Evolutionary conservation across 192 early-diverging fungal genomes (phyloP).

Genomic region (Linnemannia elongata): DNA sequence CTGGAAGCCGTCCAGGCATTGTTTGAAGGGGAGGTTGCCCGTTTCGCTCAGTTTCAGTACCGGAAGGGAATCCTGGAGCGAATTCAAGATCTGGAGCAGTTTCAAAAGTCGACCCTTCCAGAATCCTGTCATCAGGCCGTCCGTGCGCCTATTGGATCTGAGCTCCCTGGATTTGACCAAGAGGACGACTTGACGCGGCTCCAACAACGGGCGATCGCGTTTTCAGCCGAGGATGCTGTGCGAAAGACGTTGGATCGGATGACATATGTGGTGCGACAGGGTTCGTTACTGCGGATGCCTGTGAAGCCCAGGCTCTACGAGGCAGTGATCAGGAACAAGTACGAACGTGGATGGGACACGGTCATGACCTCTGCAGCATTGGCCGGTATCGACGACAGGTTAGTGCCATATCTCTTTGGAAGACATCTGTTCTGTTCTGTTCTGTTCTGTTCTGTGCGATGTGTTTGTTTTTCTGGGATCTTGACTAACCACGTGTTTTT

Average conservation of each 20-base stretch:
- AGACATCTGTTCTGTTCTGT: no score
- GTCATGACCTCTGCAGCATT: conserved; percentile 40
- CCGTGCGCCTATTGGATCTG: conserved; percentile 1
- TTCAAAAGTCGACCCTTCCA: conserved; percentile 13
- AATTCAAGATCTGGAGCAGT: conserved; percentile 9
- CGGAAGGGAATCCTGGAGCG: conserved; percentile 15
- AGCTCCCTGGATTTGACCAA: conserved; percentile 10
- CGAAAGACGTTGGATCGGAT: conserved; percentile 24
- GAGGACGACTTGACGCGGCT: conserved; percentile 28
- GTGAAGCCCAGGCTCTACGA: not conserved
- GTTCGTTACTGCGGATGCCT: conserved; percentile 26
- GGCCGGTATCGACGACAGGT: conserved; percentile 47
- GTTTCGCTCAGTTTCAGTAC: conserved; percentile 32
- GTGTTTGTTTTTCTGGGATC: not conserved
- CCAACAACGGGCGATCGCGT: conserved; percentile 21
- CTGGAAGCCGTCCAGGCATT: conserved; percentile 20
- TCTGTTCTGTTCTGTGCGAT: not conserved
- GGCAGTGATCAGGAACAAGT: not conserved
- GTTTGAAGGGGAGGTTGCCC: conserved; percentile 19
- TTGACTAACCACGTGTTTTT: conserved; percentile 9
- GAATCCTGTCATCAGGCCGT: not conserved
- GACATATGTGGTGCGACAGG: conserved; percentile 44
- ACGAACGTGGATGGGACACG: conserved; percentile 47
- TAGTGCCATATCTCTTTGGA: not conserved
- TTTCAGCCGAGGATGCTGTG: conserved; percentile 40